These are phyloP conservation scores for Aspergillus wentii DNA, from an alignment of 495 filamentous ascomycete species.

Conservation along the genomic window DNA sequence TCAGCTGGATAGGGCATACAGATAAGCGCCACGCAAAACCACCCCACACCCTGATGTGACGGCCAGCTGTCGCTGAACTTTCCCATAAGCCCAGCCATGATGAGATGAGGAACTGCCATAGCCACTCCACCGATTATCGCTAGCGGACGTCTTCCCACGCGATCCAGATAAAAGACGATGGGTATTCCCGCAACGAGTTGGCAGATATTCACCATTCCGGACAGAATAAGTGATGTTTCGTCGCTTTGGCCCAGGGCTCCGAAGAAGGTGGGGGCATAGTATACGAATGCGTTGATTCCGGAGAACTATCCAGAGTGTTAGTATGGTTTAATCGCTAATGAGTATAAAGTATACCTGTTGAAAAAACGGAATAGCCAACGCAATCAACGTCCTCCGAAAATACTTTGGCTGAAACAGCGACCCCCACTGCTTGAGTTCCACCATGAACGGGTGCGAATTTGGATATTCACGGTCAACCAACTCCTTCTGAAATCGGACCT, in stretches of 20 bases:
- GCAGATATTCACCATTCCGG: conserved; percentile 20
- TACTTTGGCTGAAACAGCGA: conserved; percentile 11
- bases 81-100: conserved; percentile 16
- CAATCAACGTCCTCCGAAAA: conserved; percentile 10
- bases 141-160: conserved; percentile 15
- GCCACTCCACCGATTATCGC: conserved; percentile 15
- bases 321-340: neutral
- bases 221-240: conserved; percentile 20
- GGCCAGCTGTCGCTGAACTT: conserved; percentile 15
- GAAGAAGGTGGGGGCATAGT: conserved; percentile 28
- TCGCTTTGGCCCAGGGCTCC: conserved; percentile 13
- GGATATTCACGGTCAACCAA: conserved; percentile 8
- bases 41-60: conserved; percentile 11
- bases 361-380: conserved; percentile 16
- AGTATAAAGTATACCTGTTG: conserved; percentile 9
- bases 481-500: conserved; percentile 16
- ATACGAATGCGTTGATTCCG: conserved; percentile 25
- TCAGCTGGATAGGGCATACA: conserved; percentile 3
- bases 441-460: conserved; percentile 3
- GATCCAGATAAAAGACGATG: conserved; percentile 14
- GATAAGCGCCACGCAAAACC: conserved; percentile 17
- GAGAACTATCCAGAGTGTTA: conserved; percentile 15
- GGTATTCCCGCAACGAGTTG: conserved; percentile 15
- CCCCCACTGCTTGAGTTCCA: conserved; percentile 11
- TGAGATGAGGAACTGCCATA: conserved; percentile 13